Conservation (phyloP, 2,329 filamentous ascomycete species). For the Trichoderma brevicompactum region DNA sequence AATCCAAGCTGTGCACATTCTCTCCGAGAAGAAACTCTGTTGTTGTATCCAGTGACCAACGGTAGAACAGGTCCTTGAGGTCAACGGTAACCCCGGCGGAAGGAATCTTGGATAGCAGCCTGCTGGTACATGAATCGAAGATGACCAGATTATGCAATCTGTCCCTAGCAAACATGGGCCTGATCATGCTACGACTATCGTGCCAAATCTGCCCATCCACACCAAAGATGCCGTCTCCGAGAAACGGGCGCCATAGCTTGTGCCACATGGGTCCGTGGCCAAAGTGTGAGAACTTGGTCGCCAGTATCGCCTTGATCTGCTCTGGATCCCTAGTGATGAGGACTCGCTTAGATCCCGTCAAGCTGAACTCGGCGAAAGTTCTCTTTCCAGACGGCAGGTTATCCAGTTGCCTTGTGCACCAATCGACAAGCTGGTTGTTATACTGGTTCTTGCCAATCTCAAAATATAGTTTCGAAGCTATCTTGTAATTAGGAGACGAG, state of each 20-base stretch:
- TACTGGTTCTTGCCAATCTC: constrained; percentile 32
- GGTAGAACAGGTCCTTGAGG: constrained; percentile 66
- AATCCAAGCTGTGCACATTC: constrained; percentile 53
- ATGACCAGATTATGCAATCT: constrained; percentile 55
- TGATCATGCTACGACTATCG: constrained; percentile 55
- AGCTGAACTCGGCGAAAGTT: constrained; percentile 33
- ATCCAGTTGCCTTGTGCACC: constrained; percentile 31
- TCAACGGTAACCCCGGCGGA: constrained; percentile 59
- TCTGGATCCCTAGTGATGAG: constrained; percentile 58
- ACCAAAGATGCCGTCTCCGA: constrained; percentile 62
- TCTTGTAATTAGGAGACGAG: background rate
- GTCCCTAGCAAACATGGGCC: constrained; percentile 57
- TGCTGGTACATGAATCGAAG: constrained; percentile 63
- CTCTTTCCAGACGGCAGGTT: constrained; percentile 11
- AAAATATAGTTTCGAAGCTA: constrained; percentile 32
- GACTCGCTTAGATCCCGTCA: constrained; percentile 36
- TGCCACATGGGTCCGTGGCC: constrained; percentile 52
- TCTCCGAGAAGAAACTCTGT: constrained; percentile 71
- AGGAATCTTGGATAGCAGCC: constrained; percentile 63
- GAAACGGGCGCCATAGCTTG: constrained; percentile 49
- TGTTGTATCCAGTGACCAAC: constrained; percentile 67
- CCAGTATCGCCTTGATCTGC: constrained; percentile 61
- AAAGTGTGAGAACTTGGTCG: constrained; percentile 61
- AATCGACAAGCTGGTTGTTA: constrained; percentile 31
- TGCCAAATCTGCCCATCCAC: constrained; percentile 59